Conservation (phyloP, 2,329 filamentous ascomycete species). For the Diplodia intermedia region DNA sequence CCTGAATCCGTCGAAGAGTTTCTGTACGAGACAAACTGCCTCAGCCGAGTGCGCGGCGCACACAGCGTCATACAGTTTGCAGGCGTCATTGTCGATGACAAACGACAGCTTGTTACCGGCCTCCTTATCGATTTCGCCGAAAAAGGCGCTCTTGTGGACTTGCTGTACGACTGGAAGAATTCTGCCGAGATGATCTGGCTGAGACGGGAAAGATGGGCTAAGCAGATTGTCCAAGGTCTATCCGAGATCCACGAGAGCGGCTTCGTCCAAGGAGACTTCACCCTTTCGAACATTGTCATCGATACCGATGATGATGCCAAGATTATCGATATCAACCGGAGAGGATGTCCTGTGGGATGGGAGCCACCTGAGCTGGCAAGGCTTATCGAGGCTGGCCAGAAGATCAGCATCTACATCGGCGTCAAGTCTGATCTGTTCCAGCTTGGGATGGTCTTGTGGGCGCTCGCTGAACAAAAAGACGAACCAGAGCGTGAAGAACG, state of each 20-base stretch:
- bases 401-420: constrained; percentile 96
- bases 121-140: constrained; percentile 88
- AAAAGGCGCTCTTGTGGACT: constrained; percentile 85
- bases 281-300: constrained; percentile 95
- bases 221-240: constrained; percentile 86
- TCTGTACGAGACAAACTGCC: constrained; percentile 93
- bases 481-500: constrained; percentile 83
- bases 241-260: constrained; percentile 94
- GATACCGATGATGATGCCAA: constrained; percentile 84
- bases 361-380: constrained; percentile 90
- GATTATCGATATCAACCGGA: constrained; percentile 97
- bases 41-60: constrained; percentile 77
- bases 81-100: constrained; percentile 85
- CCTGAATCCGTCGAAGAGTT: constrained; percentile 97
- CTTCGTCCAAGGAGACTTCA: constrained; percentile 97
- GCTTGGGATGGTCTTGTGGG: constrained; percentile 96
- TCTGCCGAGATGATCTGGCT: constrained; percentile 66
- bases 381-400: constrained; percentile 85
- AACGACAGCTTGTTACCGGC: constrained; percentile 77
- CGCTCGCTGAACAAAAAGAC: constrained; percentile 83
- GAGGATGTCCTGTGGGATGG: constrained; percentile 98
- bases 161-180: constrained; percentile 80
- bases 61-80: constrained; percentile 83
- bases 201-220: constrained; percentile 83
- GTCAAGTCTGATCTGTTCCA: constrained; percentile 97